phyloP scores from a whole-genome alignment of 352 stramenopile genomes.

The Globisporangium mamillatum region DNA sequence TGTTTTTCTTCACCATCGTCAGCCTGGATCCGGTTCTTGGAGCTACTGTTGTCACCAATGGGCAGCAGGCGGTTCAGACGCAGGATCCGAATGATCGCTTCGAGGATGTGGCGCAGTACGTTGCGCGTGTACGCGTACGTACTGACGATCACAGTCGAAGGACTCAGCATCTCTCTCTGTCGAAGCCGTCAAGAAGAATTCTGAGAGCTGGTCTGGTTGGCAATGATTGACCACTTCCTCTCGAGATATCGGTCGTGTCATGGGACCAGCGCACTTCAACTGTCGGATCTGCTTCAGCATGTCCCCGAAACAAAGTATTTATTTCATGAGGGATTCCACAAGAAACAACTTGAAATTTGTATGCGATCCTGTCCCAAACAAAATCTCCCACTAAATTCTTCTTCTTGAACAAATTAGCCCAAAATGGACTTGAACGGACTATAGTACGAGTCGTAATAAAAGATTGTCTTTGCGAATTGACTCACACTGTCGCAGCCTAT shows the following conservation, averaged over 20 bases:
- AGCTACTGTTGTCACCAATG: background rate
- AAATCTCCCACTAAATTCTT: background rate
- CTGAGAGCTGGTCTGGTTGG: background rate
- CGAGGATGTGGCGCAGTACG: conserved; percentile 12
- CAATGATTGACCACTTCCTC: background rate
- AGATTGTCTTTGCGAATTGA: no score
- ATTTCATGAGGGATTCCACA: background rate
- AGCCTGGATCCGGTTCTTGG: background rate
- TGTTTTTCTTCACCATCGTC: conserved; percentile 5
- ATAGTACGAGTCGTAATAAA: no score
- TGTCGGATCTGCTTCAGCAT: background rate
- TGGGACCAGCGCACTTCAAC: background rate
- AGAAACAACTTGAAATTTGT: background rate
- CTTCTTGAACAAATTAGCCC: background rate
- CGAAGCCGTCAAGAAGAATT: background rate
- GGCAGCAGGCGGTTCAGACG: conserved; percentile 15
- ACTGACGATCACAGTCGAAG: background rate
- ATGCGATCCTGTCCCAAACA: background rate
- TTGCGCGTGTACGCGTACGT: conserved; percentile 11
- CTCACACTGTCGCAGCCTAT: background rate
- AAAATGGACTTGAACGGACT: background rate
- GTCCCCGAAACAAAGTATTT: background rate
- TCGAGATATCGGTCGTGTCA: background rate
- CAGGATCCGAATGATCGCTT: conserved; percentile 22
- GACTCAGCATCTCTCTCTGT: conserved; percentile 4